Conservation (phyloP, 2,329 filamentous ascomycete genomes). For the Pseudocercospora fuligena region DNA sequence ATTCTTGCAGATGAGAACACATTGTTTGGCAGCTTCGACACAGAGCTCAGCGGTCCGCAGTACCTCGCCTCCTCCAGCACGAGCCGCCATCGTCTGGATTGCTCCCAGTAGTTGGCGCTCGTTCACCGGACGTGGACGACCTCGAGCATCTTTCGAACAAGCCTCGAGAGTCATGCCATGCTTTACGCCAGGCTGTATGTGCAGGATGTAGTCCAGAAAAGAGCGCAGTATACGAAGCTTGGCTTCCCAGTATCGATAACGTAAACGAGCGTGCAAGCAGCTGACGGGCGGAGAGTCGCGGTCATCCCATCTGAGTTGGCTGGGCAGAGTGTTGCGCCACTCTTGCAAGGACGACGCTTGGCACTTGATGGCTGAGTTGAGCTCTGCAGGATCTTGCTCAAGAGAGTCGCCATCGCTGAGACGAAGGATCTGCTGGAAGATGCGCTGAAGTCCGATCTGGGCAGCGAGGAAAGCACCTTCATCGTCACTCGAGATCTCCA, state of each 20-base stretch:
- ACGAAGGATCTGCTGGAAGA: background rate
- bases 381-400: background rate
- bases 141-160: conserved; percentile 24
- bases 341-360: conserved; percentile 46
- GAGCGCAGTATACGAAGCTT: conserved; percentile 84
- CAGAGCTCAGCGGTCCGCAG: conserved; percentile 48
- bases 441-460: conserved; percentile 60
- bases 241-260: conserved; percentile 90
- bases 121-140: conserved; percentile 15
- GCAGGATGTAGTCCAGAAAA: conserved; percentile 65
- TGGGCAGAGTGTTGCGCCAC: conserved; percentile 56
- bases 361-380: conserved; percentile 20
- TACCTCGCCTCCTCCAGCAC: conserved; percentile 24
- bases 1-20: conserved; percentile 69
- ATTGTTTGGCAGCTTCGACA: conserved; percentile 75
- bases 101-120: conserved; percentile 29
- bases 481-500: conserved; percentile 33
- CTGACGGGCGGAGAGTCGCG: conserved; percentile 71
- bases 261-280: conserved; percentile 79
- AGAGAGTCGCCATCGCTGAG: background rate
- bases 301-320: conserved; percentile 64
- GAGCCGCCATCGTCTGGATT: conserved; percentile 18
- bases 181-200: conserved; percentile 43
- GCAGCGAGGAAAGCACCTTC: conserved; percentile 51
- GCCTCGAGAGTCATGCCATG: conserved; percentile 18